A percentile compares a stretch with the other conserved stretches of the same genome.
Evolutionary conservation across 2,329 filamentous ascomycete species (phyloP).

Genomic region (Penicillium sp.): DNA sequence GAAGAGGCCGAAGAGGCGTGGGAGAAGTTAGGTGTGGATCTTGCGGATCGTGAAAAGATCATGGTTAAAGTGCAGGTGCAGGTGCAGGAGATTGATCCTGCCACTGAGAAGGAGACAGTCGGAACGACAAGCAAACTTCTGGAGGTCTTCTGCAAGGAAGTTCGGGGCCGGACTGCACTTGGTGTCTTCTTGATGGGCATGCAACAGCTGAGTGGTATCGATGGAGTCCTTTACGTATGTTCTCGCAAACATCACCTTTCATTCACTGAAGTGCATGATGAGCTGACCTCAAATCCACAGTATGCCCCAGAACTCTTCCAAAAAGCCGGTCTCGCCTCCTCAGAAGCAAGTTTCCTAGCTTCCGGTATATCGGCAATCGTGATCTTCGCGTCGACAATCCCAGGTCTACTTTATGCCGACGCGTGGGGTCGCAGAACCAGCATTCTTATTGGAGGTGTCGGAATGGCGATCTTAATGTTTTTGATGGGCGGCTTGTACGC

Average conservation of each 20-base stretch:
- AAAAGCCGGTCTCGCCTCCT: constrained; percentile 58
- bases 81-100: constrained; percentile 42
- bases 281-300: constrained; percentile 26
- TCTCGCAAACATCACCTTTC: too few relatives aligned
- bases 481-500: constrained; percentile 37
- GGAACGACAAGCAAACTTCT: constrained; percentile 24
- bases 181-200: constrained; percentile 60
- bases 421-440: constrained; percentile 57
- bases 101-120: constrained; percentile 10
- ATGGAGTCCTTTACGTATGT: constrained; percentile 60
- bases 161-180: constrained; percentile 50
- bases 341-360: constrained; percentile 58
- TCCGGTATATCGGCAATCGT: constrained; percentile 61
- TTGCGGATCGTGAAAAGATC: constrained; percentile 44
- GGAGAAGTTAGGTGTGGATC: constrained; percentile 45
- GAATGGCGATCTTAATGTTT: constrained; percentile 39
- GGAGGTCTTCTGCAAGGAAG: constrained; percentile 41
- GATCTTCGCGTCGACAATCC: constrained; percentile 59
- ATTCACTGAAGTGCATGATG: too few relatives aligned
- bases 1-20: constrained; percentile 48
- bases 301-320: constrained; percentile 63
- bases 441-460: too few relatives aligned
- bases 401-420: constrained; percentile 58
- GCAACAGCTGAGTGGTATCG: constrained; percentile 63
- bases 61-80: too few relatives aligned